Base-by-base conservation (phyloP, 225 moss, liverwort and hornwort genomes). In the Marchantia polymorpha region DNA sequence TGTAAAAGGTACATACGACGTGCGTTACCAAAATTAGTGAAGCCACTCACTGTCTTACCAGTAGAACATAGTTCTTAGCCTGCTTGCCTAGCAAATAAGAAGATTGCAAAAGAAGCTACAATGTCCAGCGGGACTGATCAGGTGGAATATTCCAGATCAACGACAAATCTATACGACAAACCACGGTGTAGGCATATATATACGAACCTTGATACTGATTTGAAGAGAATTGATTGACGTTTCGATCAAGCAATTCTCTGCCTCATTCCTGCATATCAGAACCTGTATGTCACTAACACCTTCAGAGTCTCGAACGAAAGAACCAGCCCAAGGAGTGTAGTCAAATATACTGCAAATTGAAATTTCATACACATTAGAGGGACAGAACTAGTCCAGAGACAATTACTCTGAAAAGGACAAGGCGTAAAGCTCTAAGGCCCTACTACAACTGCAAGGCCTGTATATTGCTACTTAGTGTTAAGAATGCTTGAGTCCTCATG, bases 181-280 rank as follows among this genome's bases (percentile, higher is more conserved):
- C 15, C 14, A 27, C n/a, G 23, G n/a, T 61, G 67, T 15, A 67
- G 29, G 27, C 29, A 31, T 30, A 25, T 12, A 23, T 75, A 30
- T 10, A 75, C 76, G 39, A 59, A 94, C 99, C 93, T 99, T 95
- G 65, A 99, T 95, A 77, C 95, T 95, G 83, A 99, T 93, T 64
- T 95, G 89, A 50, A 95, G 61, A 69, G 95, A 99, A 83, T 99
- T 99, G 74, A 99, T 92, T 46, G 95, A 95, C 20, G 93, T 86
- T 80, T 99, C 99, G 89, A 99, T 99, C 85, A 99, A 91, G 77
- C 99, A 99, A 77, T 99, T 95, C 84, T 99, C 99, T 30, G 93
- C 90, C 88, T 99, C 99, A 81, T 95, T 99, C 84, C 99, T 92
- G 89, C 95, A 95, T 60, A 99, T 99, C 30, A 99, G 91, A 58